Percentiles rank a stretch among this genome's conserved stretches.
These are phyloP conservation scores for Hymenoscyphus occultus DNA, from an alignment of 2,329 filamentous ascomycete genomes.

Conservation along the genomic window DNA sequence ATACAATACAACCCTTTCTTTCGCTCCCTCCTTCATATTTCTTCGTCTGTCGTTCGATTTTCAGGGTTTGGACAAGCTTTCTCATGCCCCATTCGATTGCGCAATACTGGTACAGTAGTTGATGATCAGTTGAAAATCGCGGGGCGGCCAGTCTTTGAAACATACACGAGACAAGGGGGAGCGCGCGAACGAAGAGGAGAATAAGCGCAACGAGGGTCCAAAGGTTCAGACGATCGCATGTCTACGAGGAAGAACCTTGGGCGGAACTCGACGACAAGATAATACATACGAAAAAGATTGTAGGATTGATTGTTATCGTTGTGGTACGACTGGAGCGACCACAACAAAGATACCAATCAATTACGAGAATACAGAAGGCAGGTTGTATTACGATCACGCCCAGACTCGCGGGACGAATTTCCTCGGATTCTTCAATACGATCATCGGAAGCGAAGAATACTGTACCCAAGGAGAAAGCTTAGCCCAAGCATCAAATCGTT, in stretches of 20 bases:
- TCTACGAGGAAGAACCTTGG: background rate
- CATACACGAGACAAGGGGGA: background rate
- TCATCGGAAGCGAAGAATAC: background rate
- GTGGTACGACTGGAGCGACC: conserved; percentile 1
- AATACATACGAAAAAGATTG: background rate
- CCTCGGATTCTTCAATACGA: background rate
- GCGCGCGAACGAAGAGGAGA: background rate
- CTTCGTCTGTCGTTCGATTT: background rate
- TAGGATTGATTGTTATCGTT: background rate
- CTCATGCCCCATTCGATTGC: background rate
- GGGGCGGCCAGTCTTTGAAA: background rate
- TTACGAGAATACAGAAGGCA: background rate
- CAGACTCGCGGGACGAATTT: background rate
- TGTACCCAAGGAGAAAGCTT: background rate
- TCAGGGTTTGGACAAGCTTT: background rate
- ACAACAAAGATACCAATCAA: background rate
- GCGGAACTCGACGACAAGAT: background rate
- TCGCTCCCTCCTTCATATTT: background rate
- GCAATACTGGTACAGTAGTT: background rate
- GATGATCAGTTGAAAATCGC: background rate
- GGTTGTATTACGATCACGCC: background rate
- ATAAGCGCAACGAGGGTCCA: background rate
- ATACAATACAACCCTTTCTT: background rate
- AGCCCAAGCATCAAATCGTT: background rate
- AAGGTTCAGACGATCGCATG: background rate